These are phyloP conservation scores for Yarrowia hollandica DNA, from an alignment of 805 yeast genomes.

Conservation along the genomic window DNA sequence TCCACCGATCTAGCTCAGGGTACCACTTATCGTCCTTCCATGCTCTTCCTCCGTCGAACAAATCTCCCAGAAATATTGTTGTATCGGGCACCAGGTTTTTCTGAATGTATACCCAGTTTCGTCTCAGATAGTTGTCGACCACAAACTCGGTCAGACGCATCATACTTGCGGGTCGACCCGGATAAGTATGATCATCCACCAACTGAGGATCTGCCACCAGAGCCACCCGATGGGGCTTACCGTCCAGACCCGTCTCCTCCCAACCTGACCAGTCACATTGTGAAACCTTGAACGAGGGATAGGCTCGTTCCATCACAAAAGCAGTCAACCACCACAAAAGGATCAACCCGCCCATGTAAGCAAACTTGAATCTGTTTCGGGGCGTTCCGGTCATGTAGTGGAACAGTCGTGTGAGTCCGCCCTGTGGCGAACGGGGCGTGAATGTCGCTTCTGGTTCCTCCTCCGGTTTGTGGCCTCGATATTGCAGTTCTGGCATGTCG, in stretches of 20 bases:
- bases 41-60: slow-evolving; percentile 92
- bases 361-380: slow-evolving; percentile 12
- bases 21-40: slow-evolving; percentile 74
- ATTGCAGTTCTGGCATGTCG: slow-evolving; percentile 10
- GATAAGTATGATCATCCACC: slow-evolving; percentile 85
- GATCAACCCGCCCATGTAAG: slow-evolving; percentile 11
- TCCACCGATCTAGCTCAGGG: slow-evolving; percentile 68
- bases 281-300: background rate
- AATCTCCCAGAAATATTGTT: slow-evolving; percentile 80
- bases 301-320: slow-evolving; percentile 16
- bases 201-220: slow-evolving; percentile 93
- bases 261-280: slow-evolving; percentile 45
- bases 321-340: slow-evolving; percentile 13
- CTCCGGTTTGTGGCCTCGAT: slow-evolving; percentile 7
- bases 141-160: slow-evolving; percentile 59
- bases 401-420: slow-evolving; percentile 22
- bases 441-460: background rate
- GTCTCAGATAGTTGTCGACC: slow-evolving; percentile 75
- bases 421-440: slow-evolving; percentile 18
- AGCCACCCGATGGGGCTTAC: slow-evolving; percentile 43
- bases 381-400: slow-evolving; percentile 22
- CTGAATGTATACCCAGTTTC: slow-evolving; percentile 68
- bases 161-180: slow-evolving; percentile 56
- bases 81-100: slow-evolving; percentile 67
- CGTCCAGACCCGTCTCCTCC: slow-evolving; percentile 41